Base-by-base conservation (phyloP, 2,329 filamentous ascomycete species). In the Beauveria rudraprayagi region DNA sequence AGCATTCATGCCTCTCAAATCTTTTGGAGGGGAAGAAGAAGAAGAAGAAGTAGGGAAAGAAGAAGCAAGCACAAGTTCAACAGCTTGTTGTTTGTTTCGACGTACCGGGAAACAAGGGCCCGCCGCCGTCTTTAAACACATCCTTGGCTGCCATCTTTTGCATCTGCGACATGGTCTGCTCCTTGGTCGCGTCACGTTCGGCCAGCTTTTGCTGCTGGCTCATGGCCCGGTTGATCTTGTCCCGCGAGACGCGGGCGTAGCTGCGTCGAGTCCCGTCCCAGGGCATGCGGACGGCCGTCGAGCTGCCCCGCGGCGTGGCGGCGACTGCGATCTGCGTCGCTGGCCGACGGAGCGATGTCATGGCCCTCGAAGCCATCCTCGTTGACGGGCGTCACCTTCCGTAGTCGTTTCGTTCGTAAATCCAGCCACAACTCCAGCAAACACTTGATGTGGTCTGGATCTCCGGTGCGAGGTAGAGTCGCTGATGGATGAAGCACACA, bases 91-190 rank as follows among this genome's bases (percentile, higher is more conserved):
- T n/a, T 11, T 37, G 14, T 34, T 34, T 37, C 17, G 24, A 52
- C 64, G 14, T 56, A 72, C 72, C 71, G 61, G 72, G 72, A 59
- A 74, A 72, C n/a, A 75, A 62, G 55, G 70, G 71, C 0, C 70
- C 71, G 17, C 68, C 68, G 6, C 71, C 71, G 14, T 69, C 64
- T 56, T 66, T 68, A n/a, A 73, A 73, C 43, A 72, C 72, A 51
- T 73, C 70, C 41, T 66, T 62, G 40, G 72, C 70, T 24, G 72
- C 69, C 56, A 53, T 61, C 64, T 67, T 71, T 46, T 74, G 69
- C 50, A 71, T 66, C 19, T 66, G 61, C 57, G 69, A 69, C 67
- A 73, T 72, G 56, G 65, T 71, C 60, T 69, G 59, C 54, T 63
- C 65, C 30, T 60, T 63, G n/a, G 66, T 66, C 54, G 69, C 70